Base-by-base conservation (phyloP, 129 eudicot species). In the Artemisia argyi region DNA sequence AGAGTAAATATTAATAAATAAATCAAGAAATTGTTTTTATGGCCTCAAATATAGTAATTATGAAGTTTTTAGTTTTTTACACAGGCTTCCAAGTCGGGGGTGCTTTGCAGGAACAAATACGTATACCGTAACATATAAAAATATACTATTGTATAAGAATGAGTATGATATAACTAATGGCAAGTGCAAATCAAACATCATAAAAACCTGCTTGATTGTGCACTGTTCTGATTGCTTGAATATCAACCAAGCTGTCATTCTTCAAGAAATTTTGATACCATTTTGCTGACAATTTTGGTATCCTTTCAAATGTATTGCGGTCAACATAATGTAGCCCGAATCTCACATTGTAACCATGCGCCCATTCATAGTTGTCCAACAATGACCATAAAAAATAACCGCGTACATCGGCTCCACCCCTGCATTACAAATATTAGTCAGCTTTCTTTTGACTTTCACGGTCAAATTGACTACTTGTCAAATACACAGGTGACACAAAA, bases 401-500 rank as follows among this genome's bases (percentile, higher is more conserved):
- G 6, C 89, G 86, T 11, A 90, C 97, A 71, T 94, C 89, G n/a
- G 96, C 97, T 15, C 94, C 99, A 44, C 78, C 78, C 84, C 96
- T 87, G 77, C 44, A 48, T 20, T 70, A 26, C 28, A 15, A 63
- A 52, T 19, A 42, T 22, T 10, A 26, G 16, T 49, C 68, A 69
- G 35, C 58, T 17, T 68, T 69, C 17, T 69, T 60, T 61, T 51
- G 56, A n/a, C 48, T 68, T 55, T 49, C 70, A 32, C 52, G 70
- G 65, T 35, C 65, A 68, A 60, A 68, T n/a, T 68, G 47, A 68
- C 30, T 60, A 26, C 53, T 11, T 59, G 53, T 76, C 63, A 49
- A 61, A 47, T 69, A 48, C 1, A 49, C n/a, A 77, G n/a, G 22
- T 42, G 39, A 35, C 17, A 49, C 26, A 11, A 69, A 5, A 3